Evolutionary conservation across 139 green algal genomes (phyloP).

Genomic region (Haematococcus lacustris): DNA sequence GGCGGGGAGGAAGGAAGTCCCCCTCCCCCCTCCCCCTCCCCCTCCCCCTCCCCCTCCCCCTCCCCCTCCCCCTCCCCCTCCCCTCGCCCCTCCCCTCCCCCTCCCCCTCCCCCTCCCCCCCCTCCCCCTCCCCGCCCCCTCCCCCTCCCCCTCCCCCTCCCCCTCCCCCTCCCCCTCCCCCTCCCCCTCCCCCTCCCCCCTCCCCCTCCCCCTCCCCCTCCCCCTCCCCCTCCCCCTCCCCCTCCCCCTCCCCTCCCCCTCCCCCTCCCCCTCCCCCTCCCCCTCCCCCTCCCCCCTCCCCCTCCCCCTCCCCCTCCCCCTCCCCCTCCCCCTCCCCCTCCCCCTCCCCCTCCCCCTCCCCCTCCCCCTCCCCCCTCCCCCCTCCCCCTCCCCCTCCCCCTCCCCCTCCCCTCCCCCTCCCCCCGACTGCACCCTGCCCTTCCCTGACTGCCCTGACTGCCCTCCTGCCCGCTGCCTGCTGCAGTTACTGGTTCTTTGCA

Average conservation of each 20-base stretch:
- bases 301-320: neutral
- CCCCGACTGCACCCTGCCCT: no score
- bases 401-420: no score
- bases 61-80: neutral
- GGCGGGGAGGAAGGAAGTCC: no score
- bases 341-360: neutral
- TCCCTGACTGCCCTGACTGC: no score
- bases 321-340: neutral
- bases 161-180: neutral
- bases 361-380: neutral
- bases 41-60: neutral
- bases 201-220: no score
- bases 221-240: no score
- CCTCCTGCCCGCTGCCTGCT: neutral
- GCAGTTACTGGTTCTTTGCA: conserved; percentile 69
- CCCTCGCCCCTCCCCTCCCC: no score
- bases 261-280: no score
- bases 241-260: no score
- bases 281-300: neutral
- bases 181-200: neutral
- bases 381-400: neutral
- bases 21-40: no score
- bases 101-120: neutral
- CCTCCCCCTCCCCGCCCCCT: no score
- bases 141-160: neutral